Evolutionary conservation across 176 grass and related monocot species (phyloP).

Genomic region (Hsuehochloa calcarea): DNA sequence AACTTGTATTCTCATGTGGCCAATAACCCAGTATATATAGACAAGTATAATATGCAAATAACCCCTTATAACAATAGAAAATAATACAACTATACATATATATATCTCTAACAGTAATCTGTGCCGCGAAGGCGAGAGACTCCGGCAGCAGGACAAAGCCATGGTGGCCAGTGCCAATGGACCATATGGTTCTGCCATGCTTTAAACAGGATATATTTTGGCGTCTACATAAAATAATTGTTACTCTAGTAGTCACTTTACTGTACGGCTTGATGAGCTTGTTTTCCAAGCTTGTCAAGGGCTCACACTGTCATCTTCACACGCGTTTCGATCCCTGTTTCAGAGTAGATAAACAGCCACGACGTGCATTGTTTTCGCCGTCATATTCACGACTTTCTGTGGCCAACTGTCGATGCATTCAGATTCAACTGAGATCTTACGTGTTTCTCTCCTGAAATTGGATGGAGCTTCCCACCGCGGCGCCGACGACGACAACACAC

Average conservation of each 20-base stretch:
- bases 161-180: conserved; percentile 30
- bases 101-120: too few species aligned
- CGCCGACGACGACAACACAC: background rate
- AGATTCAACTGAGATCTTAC: background rate
- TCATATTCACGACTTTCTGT: background rate
- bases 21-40: too few species aligned
- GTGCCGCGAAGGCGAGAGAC: conserved; percentile 39
- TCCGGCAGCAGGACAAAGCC: conserved; percentile 46
- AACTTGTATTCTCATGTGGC: too few species aligned
- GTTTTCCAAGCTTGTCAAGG: conserved; percentile 18
- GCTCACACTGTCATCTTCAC: background rate
- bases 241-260: background rate
- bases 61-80: too few species aligned
- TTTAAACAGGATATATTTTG: background rate
- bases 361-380: background rate
- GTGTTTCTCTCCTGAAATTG: background rate
- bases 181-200: background rate
- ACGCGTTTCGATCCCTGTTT: background rate
- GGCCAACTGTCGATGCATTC: background rate
- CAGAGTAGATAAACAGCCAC: background rate
- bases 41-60: too few species aligned
- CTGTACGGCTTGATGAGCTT: background rate
- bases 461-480: conserved; percentile 6
- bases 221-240: conserved; percentile 8
- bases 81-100: too few species aligned